A percentile compares a stretch with the other conserved stretches of the same genome.
These are phyloP conservation scores for Gamarada debralockiae DNA, from an alignment of 495 filamentous ascomycete genomes.

Conservation along the genomic window DNA sequence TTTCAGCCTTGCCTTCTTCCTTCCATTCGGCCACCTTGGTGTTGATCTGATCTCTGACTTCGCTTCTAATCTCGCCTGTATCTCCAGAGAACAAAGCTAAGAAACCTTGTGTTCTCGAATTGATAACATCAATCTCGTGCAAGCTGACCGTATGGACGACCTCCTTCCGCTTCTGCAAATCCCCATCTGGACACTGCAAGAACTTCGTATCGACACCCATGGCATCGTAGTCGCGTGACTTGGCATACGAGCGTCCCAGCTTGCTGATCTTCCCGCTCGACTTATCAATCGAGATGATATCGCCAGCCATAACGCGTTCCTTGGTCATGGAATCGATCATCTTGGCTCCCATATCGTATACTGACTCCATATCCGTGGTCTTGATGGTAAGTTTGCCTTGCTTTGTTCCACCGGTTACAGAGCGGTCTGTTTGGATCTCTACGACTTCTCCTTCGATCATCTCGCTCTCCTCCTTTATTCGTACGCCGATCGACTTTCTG, in stretches of 20 bases:
- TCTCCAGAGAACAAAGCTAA: slow-evolving; percentile 95
- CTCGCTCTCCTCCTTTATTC: slow-evolving; percentile 97
- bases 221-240: slow-evolving; percentile 96
- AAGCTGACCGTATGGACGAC: slow-evolving; percentile 94
- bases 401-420: slow-evolving; percentile 92
- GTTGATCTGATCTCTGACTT: slow-evolving; percentile 98
- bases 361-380: slow-evolving; percentile 99
- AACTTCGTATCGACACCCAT: slow-evolving; percentile 99
- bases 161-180: slow-evolving; percentile 95
- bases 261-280: slow-evolving; percentile 97
- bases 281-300: slow-evolving; percentile 98
- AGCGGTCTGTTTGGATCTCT: slow-evolving; percentile 97
- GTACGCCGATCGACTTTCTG: slow-evolving; percentile 91
- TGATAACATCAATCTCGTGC: slow-evolving; percentile 99
- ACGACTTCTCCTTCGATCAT: slow-evolving; percentile 99
- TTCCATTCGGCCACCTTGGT: slow-evolving; percentile 98
- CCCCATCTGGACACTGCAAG: slow-evolving; percentile 96
- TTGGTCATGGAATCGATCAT: slow-evolving; percentile 99
- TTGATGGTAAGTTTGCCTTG: slow-evolving; percentile 99
- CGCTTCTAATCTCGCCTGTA: slow-evolving; percentile 95
- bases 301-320: slow-evolving; percentile 96
- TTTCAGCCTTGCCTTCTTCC: slow-evolving; percentile 97
- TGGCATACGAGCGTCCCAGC: slow-evolving; percentile 86
- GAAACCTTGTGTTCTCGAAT: slow-evolving; percentile 95
- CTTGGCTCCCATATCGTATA: slow-evolving; percentile 98